phyloP scores from a whole-genome alignment of 345 rosid genomes.

The Syzygium aqueum region DNA sequence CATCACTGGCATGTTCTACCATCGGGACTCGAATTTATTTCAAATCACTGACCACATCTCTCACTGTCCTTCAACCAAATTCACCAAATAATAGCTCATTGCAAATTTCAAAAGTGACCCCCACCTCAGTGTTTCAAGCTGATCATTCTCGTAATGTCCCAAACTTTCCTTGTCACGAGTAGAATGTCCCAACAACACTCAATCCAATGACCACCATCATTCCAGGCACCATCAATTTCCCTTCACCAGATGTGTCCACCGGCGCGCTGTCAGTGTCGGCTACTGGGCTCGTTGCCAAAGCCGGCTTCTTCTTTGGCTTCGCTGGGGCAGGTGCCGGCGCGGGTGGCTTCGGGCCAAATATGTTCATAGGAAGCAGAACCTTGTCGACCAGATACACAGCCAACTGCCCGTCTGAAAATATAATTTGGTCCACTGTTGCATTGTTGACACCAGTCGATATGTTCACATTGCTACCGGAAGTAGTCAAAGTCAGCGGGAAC shows the following conservation, averaged over 20 bases:
- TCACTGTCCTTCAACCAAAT: background rate
- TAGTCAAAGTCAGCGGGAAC: slow-evolving; percentile 22
- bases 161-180: background rate
- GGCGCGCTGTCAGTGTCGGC: slow-evolving; percentile 3
- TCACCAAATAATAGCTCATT: background rate
- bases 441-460: slow-evolving; percentile 30
- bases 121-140: background rate
- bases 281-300: slow-evolving; percentile 3
- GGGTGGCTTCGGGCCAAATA: slow-evolving; percentile 36
- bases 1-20: background rate
- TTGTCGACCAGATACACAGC: slow-evolving; percentile 35
- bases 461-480: slow-evolving; percentile 25
- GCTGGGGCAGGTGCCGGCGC: slow-evolving; percentile 34
- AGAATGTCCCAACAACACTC: background rate
- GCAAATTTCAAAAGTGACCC: background rate
- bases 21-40: background rate
- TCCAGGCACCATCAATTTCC: background rate
- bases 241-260: slow-evolving; percentile 8
- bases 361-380: slow-evolving; percentile 34
- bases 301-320: slow-evolving; percentile 19
- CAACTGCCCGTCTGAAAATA: slow-evolving; percentile 27
- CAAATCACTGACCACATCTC: background rate
- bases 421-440: slow-evolving; percentile 23
- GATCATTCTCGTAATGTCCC: background rate
- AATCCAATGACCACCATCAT: background rate